Base-by-base conservation (phyloP, 2,329 filamentous ascomycete genomes). In the Sphaerostilbella broomeana region DNA sequence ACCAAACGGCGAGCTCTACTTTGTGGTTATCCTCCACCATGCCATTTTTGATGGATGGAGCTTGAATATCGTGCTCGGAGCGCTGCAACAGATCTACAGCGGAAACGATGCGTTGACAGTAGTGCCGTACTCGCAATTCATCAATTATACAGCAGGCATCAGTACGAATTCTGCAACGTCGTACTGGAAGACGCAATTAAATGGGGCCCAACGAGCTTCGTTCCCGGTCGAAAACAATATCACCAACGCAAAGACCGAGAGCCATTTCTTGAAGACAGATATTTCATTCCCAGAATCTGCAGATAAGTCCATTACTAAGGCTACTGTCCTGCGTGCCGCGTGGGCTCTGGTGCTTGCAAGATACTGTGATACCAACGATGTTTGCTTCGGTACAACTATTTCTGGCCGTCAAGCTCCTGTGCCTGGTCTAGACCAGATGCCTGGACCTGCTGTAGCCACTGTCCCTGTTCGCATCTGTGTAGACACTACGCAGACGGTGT, bases 231-330 rank as follows among this genome's bases (percentile, higher is more conserved):
- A 20, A 8, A 25, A 27, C n/a, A n/a, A n/a, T n/a, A n/a, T n/a
- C n/a, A n/a, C n/a, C n/a, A n/a, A n/a, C n/a, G n/a, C n/a, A n/a
- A n/a, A n/a, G n/a, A n/a, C n/a, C n/a, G n/a, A n/a, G n/a, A n/a
- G n/a, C n/a, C n/a, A n/a, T n/a, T n/a, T n/a, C n/a, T n/a, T n/a
- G n/a, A n/a, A n/a, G n/a, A n/a, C n/a, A n/a, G n/a, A n/a, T 22
- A 44, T 53, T 10, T 30, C 48, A 15, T 35, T 49, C 12, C 40
- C 45, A 6, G 4, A 16, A 21, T 5, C 16, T 4, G 8, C 28
- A 5, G 21, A 22, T 16, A 17, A 17, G 2, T 22, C 39, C n/a
- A 31, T 42, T 25, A 42, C 39, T 10, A 42, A 42, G 5, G 39
- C 40, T 13, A 43, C 40, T 2, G n/a, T 43, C 15, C 26, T 43